Evolutionary conservation across 2,329 filamentous ascomycete genomes (phyloP).

Genomic region (Colletotrichum sublineola): DNA sequence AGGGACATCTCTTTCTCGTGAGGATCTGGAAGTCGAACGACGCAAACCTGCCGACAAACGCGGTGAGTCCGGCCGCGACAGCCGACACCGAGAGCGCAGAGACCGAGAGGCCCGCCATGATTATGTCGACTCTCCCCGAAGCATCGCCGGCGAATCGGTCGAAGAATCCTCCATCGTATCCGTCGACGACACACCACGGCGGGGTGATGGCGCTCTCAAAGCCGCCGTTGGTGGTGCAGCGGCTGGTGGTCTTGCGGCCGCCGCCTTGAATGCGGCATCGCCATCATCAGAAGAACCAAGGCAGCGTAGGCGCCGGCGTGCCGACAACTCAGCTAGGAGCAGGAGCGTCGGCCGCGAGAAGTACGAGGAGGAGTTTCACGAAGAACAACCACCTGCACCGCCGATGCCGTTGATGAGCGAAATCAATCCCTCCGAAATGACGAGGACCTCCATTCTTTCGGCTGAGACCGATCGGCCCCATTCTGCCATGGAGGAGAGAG

Average conservation of each 20-base stretch:
- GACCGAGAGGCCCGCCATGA: constrained; percentile 69
- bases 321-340: constrained; percentile 61
- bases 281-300: constrained; percentile 64
- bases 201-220: constrained; percentile 59
- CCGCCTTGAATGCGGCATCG: constrained; percentile 55
- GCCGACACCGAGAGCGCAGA: constrained; percentile 45
- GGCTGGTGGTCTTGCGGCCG: constrained; percentile 53
- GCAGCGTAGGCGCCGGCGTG: constrained; percentile 65
- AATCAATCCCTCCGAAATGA: constrained; percentile 87
- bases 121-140: constrained; percentile 64
- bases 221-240: constrained; percentile 61
- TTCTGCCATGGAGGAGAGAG: constrained; percentile 74
- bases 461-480: constrained; percentile 81
- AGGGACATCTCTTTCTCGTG: constrained; percentile 62
- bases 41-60: constrained; percentile 72
- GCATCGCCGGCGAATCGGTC: constrained; percentile 62
- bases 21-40: constrained; percentile 70
- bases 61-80: constrained; percentile 66
- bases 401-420: constrained; percentile 92
- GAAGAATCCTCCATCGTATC: constrained; percentile 56
- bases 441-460: constrained; percentile 87
- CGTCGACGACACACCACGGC: constrained; percentile 61
- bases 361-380: constrained; percentile 65
- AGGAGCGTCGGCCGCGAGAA: constrained; percentile 60
- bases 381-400: constrained; percentile 71